These are phyloP conservation scores for Podospora sp. DNA, from an alignment of 495 filamentous ascomycete genomes.

Conservation along the genomic window DNA sequence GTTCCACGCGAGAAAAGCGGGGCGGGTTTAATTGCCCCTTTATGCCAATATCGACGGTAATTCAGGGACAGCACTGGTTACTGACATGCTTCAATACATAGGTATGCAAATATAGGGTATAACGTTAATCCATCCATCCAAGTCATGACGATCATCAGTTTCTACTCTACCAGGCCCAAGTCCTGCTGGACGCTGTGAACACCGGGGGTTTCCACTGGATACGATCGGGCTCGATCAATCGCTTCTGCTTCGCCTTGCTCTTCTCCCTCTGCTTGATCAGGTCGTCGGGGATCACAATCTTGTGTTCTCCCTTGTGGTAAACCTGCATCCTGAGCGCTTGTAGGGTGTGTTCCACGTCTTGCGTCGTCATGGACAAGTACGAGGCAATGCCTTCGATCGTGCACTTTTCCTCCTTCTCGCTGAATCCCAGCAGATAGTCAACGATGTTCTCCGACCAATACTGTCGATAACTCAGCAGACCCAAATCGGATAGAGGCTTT, in stretches of 20 bases:
- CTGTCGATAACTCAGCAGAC: conserved; percentile 86
- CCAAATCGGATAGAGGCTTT: conserved; percentile 93
- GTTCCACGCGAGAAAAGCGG: conserved; percentile 24
- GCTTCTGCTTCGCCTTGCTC: conserved; percentile 67
- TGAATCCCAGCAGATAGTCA: conserved; percentile 71
- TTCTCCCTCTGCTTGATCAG: conserved; percentile 72
- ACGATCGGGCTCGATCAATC: conserved; percentile 72
- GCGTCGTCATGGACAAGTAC: conserved; percentile 88
- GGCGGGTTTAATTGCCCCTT: conserved; percentile 29
- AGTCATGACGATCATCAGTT: background rate
- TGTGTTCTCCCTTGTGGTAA: conserved; percentile 92
- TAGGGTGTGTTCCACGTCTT: conserved; percentile 90
- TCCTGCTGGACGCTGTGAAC: conserved; percentile 83
- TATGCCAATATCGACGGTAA: conserved; percentile 13
- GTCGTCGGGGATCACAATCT: conserved; percentile 80
- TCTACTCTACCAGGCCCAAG: conserved; percentile 85
- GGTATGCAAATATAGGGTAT: background rate
- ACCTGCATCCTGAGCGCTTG: conserved; percentile 92
- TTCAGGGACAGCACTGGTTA: background rate
- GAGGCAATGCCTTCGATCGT: conserved; percentile 81
- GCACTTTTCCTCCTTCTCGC: conserved; percentile 62
- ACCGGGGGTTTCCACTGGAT: conserved; percentile 96
- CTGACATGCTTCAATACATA: background rate
- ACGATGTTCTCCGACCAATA: conserved; percentile 96
- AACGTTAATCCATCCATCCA: conserved; percentile 1